Evolutionary conservation across 805 yeast genomes (phyloP), one percentile per base, ranked within the genome.

Genomic region (Metschnikowia santaceciliae): DNA sequence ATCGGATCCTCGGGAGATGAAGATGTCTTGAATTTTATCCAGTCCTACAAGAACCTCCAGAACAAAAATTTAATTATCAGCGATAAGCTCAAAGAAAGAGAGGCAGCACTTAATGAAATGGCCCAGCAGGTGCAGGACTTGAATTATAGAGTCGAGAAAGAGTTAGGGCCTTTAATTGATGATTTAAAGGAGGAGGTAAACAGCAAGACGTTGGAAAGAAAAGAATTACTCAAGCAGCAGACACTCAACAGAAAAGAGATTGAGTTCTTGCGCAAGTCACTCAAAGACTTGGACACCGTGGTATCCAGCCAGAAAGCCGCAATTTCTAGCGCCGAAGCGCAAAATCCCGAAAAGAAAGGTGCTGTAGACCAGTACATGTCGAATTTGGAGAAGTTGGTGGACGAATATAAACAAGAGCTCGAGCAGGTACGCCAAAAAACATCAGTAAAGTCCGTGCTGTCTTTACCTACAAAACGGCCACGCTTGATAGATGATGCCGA

Each of bases 201-300:
- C 2, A 13, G 14, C 13, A 42, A 14, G 11, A n/a, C 19, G 8
- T 37, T 5, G 46, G 52, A 15, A 56, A 70, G 14, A 62, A 3
- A 64, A 53, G 66, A 83, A 49, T 61, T 79, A 5, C 80, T 80
- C 45, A 76, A 78, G 48, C 84, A 82, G 51, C 74, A 74, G 47
- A 60, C 69, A 2, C 67, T 85, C 40, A 77, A 83, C n/a, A 59
- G 69, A 22, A 81, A 79, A 54, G 91, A 86, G 60, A 76, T 83
- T 30, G 79, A 75, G 48, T 74, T 82, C 51, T 66, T 86, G 48
- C 71, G 86, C 52, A 73, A 72, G 38, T 84, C 82, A 63, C 62
- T 86, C 46, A 77, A 81, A 48, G 75, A 75, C 32, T 61, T 79
- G 42, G 84, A 80, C 52, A 60, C 60, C 11, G 45, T 66, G 36